A percentile compares a stretch with the other conserved stretches of the same genome.
Conservation (phyloP, 2,329 filamentous ascomycete species). For the Trichoderma brevicompactum region DNA sequence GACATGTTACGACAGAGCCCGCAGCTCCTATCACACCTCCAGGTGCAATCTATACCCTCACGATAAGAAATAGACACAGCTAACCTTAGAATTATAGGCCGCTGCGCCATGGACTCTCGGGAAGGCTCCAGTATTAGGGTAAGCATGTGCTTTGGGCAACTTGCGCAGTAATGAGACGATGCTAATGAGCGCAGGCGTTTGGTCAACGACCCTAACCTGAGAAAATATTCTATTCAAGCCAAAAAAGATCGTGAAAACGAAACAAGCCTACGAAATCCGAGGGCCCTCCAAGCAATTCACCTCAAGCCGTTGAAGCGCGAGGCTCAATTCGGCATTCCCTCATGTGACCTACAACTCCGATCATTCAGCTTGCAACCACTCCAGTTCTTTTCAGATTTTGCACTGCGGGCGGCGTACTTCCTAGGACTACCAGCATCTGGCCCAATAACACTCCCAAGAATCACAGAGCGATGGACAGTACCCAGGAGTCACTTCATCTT, state of each 20-base stretch:
- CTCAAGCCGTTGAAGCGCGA: constrained; percentile 79
- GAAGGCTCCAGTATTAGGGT: constrained; percentile 23
- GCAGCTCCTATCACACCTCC: constrained; percentile 35
- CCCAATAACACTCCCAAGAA: constrained; percentile 82
- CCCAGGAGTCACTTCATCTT: constrained; percentile 87
- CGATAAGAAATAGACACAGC: background rate
- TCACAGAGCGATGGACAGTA: constrained; percentile 93
- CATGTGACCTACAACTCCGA: constrained; percentile 89
- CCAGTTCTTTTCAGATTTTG: constrained; percentile 94
- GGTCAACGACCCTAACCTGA: background rate
- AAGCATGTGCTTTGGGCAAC: background rate
- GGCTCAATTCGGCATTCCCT: constrained; percentile 75
- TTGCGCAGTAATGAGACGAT: background rate
- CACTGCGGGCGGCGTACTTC: constrained; percentile 92
- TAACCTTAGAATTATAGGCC: constrained; percentile 9
- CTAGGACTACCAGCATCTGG: constrained; percentile 84
- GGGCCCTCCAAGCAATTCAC: constrained; percentile 83
- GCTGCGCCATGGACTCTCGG: constrained; percentile 16
- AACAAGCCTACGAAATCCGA: constrained; percentile 62
- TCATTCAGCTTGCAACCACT: constrained; percentile 90
- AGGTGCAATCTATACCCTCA: constrained; percentile 31
- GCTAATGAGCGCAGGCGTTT: background rate
- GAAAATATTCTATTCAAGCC: constrained; percentile 5
- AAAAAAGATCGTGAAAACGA: background rate
- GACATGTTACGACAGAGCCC: constrained; percentile 40